phyloP scores from a whole-genome alignment of 2,329 filamentous ascomycete genomes.

The Fusarium nisikadoi region DNA sequence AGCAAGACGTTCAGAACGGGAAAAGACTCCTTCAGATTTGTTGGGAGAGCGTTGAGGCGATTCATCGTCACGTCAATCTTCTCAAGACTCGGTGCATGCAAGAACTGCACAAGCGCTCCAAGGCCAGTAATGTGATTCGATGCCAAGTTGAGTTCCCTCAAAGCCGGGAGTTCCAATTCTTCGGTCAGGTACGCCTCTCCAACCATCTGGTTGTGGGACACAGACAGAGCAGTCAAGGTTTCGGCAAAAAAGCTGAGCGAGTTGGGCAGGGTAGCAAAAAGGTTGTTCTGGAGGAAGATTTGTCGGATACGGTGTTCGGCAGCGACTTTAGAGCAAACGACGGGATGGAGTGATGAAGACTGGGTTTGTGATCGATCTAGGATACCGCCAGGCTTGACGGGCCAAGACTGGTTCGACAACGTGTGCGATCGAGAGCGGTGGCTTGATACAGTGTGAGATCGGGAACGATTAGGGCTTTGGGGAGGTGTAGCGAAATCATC shows the following conservation, averaged over 20 bases:
- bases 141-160: constrained; percentile 81
- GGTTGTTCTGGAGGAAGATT: constrained; percentile 81
- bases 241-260: constrained; percentile 77
- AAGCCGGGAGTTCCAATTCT: constrained; percentile 73
- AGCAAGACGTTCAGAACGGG: constrained; percentile 77
- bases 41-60: constrained; percentile 76
- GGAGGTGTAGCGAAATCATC: constrained; percentile 67
- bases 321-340: constrained; percentile 66
- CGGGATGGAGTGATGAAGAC: constrained; percentile 68
- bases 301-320: constrained; percentile 62
- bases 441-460: constrained; percentile 59
- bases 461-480: constrained; percentile 59
- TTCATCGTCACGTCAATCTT: constrained; percentile 87
- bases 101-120: constrained; percentile 69
- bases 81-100: constrained; percentile 79
- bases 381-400: constrained; percentile 68
- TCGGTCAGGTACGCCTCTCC: constrained; percentile 73
- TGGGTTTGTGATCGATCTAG: constrained; percentile 77
- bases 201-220: constrained; percentile 79
- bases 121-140: constrained; percentile 79
- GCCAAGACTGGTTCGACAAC: constrained; percentile 61
- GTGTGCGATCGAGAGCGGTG: constrained; percentile 59
- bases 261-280: constrained; percentile 75
- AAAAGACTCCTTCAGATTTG: constrained; percentile 70
- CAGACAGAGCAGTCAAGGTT: constrained; percentile 75